Conservation (phyloP, 2,329 filamentous ascomycete species). For the Colletotrichum noveboracense region DNA sequence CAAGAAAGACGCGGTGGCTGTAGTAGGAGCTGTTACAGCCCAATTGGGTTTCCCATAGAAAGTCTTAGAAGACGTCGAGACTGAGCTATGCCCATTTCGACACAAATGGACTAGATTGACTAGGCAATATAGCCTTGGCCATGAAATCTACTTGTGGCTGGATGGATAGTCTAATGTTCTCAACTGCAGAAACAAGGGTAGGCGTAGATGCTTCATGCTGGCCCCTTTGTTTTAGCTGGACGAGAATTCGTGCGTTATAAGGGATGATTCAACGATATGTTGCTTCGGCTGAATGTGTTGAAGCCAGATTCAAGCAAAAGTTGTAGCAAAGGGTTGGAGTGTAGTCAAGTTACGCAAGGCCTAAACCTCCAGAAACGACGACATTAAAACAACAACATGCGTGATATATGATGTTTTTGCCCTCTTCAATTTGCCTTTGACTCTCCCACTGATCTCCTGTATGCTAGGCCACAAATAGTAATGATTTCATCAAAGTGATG, state of each 20-base stretch:
- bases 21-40: not conserved
- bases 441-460: not conserved
- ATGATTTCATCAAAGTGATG: not conserved
- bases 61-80: not conserved
- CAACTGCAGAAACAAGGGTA: not conserved
- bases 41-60: fast-evolving
- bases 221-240: not conserved
- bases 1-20: not conserved
- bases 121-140: not conserved
- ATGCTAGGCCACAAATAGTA: fast-evolving
- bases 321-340: not conserved
- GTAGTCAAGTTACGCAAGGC: not conserved
- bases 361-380: not conserved
- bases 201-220: not conserved
- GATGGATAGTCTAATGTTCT: not conserved
- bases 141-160: not conserved
- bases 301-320: not conserved
- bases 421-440: not conserved
- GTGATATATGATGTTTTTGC: not conserved
- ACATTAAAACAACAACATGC: not conserved
- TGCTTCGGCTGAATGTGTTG: not conserved
- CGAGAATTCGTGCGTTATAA: not conserved
- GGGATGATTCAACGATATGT: not conserved
- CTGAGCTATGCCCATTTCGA: not conserved
- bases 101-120: not conserved